Base-by-base conservation (phyloP, 2,329 filamentous ascomycete genomes). In the Colletotrichum horii region DNA sequence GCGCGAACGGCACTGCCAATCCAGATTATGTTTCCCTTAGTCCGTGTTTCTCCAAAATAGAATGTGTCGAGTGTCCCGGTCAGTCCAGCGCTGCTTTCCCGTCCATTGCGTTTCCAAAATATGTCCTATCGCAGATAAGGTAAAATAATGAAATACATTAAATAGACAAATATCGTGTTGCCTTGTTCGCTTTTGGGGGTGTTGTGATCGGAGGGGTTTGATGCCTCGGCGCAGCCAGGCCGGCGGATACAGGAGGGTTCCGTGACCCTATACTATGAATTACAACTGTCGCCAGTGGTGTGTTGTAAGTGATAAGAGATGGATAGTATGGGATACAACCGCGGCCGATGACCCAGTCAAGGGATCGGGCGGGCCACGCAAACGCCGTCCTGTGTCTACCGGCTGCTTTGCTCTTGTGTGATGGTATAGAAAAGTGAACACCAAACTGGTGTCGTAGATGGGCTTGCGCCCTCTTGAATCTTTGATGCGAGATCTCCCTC, bases 381-480 rank as follows among this genome's bases (percentile, higher is more conserved):
- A 66, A 66, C 65, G 62, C 71, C 66, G 71, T 75, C 52, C 60
- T 71, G 71, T 76, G 64, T 52, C 34, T 43, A 62, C 74, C 71
- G 62, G 74, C 71, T 70, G 60, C 24, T 56, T 62, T 76, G 66
- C 38, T 70, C 65, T 28, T 48, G 24, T 34, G 16, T 30, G 26
- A 22, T 62, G 19, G 15, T 14, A 32, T 15, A 34, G 34, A 30
- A 26, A 30, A n/a, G 19, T 19, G 11, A 36, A 66, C 32, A 64
- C 24, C 22, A 16, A 30, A 28, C 7, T 38, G 32, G 58, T 24
- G 58, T 34, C 22, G 26, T 24, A 19, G 66, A 70, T 71, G 71
- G 74, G 74, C 74, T 76, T 43, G 74, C 74, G 66, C 74, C 74
- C 62, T 71, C 71, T 76, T 76, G 28, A 67, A 70, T 67, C 71